These are phyloP conservation scores for Lipomyces anomalus DNA, from an alignment of 805 yeast species.

Conservation along the genomic window DNA sequence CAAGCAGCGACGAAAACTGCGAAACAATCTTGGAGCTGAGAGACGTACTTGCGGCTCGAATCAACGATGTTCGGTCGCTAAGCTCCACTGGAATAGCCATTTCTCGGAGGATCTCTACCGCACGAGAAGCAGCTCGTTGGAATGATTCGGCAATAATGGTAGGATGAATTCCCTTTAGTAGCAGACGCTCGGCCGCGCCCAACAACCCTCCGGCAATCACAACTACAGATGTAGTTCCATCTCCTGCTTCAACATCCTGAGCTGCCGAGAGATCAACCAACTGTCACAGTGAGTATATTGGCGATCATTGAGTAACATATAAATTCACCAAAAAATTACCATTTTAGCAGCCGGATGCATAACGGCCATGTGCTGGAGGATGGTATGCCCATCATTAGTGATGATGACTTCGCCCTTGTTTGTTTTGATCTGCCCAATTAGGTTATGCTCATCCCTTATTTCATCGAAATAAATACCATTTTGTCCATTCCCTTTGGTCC, in stretches of 20 bases:
- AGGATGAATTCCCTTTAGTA: conserved; percentile 89
- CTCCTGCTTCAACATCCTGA: conserved; percentile 99
- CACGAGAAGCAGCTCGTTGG: conserved; percentile 78
- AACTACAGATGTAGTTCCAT: conserved; percentile 97
- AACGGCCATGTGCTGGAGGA: conserved; percentile 94
- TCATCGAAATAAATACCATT: conserved; percentile 45
- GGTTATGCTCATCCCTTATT: not conserved
- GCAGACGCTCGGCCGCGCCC: conserved; percentile 89
- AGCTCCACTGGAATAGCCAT: conserved; percentile 82
- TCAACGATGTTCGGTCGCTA: conserved; percentile 70
- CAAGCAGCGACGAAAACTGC: conserved; percentile 76
- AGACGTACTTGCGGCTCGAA: conserved; percentile 92
- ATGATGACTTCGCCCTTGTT: conserved; percentile 87
- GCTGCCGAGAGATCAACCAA: conserved; percentile 95
- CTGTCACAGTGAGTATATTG: conserved; percentile 3
- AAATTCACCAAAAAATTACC: conserved; percentile 33
- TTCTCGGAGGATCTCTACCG: conserved; percentile 73
- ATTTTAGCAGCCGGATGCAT: conserved; percentile 98
- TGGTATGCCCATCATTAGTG: conserved; percentile 98
- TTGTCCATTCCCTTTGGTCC: conserved; percentile 99
- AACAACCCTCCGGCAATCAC: conserved; percentile 89
- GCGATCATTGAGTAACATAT: not conserved
- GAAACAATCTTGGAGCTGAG: conserved; percentile 91
- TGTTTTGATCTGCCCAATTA: conserved; percentile 55
- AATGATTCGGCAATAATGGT: conserved; percentile 89